Conservation (phyloP, 2,329 filamentous ascomycete genomes). For the Trichoderma semiorbis region DNA sequence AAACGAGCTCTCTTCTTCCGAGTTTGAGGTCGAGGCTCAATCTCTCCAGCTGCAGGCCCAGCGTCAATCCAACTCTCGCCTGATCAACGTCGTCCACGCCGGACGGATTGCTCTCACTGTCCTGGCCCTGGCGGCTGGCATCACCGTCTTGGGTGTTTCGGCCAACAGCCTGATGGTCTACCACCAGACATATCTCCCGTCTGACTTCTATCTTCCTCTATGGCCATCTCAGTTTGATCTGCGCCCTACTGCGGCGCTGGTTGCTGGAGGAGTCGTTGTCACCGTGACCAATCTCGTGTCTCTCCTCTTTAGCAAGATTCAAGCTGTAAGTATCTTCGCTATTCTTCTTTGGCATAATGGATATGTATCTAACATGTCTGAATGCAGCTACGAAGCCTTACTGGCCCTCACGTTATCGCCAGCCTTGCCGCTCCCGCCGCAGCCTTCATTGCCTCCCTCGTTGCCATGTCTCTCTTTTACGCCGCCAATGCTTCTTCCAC, state of each 20-base stretch:
- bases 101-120: slow-evolving; percentile 46
- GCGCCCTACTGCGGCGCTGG: slow-evolving; percentile 53
- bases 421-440: slow-evolving; percentile 29
- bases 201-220: slow-evolving; percentile 48
- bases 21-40: slow-evolving; percentile 47
- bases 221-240: slow-evolving; percentile 59
- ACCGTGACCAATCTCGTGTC: slow-evolving; percentile 46
- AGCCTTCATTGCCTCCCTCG: slow-evolving; percentile 40
- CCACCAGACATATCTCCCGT: slow-evolving; percentile 48
- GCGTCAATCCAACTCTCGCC: slow-evolving; percentile 37
- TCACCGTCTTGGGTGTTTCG: slow-evolving; percentile 53
- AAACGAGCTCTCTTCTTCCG: slow-evolving; percentile 41
- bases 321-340: slow-evolving; percentile 42
- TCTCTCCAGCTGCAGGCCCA: slow-evolving; percentile 33
- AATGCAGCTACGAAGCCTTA: slow-evolving; percentile 24
- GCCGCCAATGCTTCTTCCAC: slow-evolving; percentile 50
- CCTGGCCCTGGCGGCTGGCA: slow-evolving; percentile 48
- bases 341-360: not conserved
- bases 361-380: not conserved
- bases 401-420: slow-evolving; percentile 22
- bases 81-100: slow-evolving; percentile 41
- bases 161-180: slow-evolving; percentile 54
- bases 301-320: slow-evolving; percentile 47
- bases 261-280: slow-evolving; percentile 50
- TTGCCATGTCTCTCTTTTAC: slow-evolving; percentile 57